A percentile compares a stretch with the other conserved stretches of the same genome.
These are phyloP conservation scores for Podospora fimiseda DNA, from an alignment of 495 filamentous ascomycete species.

Conservation along the genomic window DNA sequence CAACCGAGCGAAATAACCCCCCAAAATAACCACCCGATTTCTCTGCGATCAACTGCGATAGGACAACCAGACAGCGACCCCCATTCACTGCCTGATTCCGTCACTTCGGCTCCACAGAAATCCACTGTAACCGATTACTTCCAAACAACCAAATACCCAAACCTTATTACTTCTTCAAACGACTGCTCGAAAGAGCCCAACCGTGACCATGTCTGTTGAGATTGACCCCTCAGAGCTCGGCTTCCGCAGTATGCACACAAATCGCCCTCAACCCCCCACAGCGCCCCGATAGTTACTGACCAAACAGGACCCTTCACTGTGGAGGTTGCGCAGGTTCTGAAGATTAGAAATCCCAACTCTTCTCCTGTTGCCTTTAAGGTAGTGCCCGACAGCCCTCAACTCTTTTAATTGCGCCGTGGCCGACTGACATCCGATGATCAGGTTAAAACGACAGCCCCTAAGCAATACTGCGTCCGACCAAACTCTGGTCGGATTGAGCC, in stretches of 20 bases:
- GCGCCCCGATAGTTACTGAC: conserved; percentile 15
- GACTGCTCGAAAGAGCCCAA: background rate
- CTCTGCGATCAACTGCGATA: no score
- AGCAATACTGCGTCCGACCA: conserved; percentile 98
- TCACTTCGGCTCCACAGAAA: conserved; percentile 5
- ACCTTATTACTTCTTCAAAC: background rate
- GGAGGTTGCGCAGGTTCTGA: conserved; percentile 80
- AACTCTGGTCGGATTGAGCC: conserved; percentile 94
- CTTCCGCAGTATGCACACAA: conserved; percentile 70
- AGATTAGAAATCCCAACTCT: conserved; percentile 69
- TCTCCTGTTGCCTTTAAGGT: conserved; percentile 95
- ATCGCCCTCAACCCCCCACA: background rate
- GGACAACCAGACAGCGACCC: background rate
- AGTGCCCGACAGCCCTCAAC: conserved; percentile 20
- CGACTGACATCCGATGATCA: conserved; percentile 30
- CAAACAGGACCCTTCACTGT: conserved; percentile 79
- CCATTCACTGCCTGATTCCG: background rate
- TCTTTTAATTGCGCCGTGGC: no score
- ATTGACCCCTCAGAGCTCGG: conserved; percentile 85
- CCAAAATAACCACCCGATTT: no score
- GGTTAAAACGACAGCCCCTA: conserved; percentile 99
- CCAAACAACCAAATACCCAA: background rate
- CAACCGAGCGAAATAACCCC: background rate
- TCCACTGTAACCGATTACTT: background rate
- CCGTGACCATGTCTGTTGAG: conserved; percentile 76